These are phyloP conservation scores for Clarireedia paspali DNA, from an alignment of 2,329 filamentous ascomycete genomes.

Conservation along the genomic window DNA sequence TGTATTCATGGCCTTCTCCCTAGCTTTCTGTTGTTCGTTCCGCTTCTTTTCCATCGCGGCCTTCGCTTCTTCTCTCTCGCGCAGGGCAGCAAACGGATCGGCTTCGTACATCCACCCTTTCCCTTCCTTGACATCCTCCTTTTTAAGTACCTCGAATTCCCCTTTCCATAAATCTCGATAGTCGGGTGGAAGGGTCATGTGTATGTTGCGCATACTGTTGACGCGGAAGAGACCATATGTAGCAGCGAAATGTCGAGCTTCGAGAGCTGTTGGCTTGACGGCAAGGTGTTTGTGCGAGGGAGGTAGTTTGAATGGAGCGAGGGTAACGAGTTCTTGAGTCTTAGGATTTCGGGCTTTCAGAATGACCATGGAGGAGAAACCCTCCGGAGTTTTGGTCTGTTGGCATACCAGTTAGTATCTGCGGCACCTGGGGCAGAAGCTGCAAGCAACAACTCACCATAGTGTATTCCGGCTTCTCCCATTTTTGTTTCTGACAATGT, in stretches of 20 bases:
- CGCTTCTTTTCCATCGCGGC: slow-evolving; percentile 71
- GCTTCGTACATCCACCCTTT: slow-evolving; percentile 89
- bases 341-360: slow-evolving; percentile 70
- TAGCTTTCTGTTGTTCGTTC: slow-evolving; percentile 58
- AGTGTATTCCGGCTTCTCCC: slow-evolving; percentile 89
- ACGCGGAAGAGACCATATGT: slow-evolving; percentile 87
- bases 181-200: slow-evolving; percentile 86
- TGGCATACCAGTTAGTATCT: slow-evolving; percentile 4
- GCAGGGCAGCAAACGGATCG: slow-evolving; percentile 78
- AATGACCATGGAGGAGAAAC: slow-evolving; percentile 74
- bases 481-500: slow-evolving; percentile 92
- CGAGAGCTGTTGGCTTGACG: slow-evolving; percentile 69
- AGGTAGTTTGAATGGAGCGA: slow-evolving; percentile 79
- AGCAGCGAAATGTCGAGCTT: slow-evolving; percentile 89
- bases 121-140: slow-evolving; percentile 69
- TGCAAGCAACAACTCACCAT: slow-evolving; percentile 44
- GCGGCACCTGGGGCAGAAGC: no score
- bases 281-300: slow-evolving; percentile 68
- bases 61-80: slow-evolving; percentile 73
- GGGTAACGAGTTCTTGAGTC: slow-evolving; percentile 65
- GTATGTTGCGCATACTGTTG: slow-evolving; percentile 91
- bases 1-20: slow-evolving; percentile 60
- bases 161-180: slow-evolving; percentile 87
- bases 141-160: slow-evolving; percentile 76
- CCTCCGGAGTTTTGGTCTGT: slow-evolving; percentile 60